Percentiles rank a stretch among this genome's conserved stretches.
Conservation (phyloP, 225 moss, liverwort and hornwort genomes). For the Lunularia cruciata region DNA sequence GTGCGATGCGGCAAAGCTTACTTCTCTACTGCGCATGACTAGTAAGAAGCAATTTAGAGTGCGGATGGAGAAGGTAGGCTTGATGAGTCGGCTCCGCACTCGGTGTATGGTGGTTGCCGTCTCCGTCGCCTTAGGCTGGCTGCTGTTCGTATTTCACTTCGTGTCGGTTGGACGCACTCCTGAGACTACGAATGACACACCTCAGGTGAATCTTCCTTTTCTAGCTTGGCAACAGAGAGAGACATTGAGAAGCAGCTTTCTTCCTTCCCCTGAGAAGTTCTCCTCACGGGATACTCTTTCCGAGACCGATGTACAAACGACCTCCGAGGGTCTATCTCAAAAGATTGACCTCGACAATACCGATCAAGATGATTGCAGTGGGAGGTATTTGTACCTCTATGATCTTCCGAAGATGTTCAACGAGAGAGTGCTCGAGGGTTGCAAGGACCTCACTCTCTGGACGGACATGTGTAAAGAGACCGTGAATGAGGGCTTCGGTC, state of each 20-base stretch:
- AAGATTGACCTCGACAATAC: no score
- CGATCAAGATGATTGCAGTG: conserved; percentile 41
- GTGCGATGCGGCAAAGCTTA: background rate
- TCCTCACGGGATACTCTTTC: conserved; percentile 39
- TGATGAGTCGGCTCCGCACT: conserved; percentile 36
- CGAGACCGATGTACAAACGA: conserved; percentile 11
- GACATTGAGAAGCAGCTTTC: conserved; percentile 11
- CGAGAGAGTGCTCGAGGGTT: conserved; percentile 46
- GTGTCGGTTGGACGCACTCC: conserved; percentile 26
- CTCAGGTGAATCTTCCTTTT: conserved; percentile 8
- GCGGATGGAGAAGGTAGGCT: conserved; percentile 38
- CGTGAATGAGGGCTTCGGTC: conserved; percentile 62
- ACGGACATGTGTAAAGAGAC: conserved; percentile 54
- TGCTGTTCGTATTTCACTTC: conserved; percentile 50
- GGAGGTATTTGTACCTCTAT: conserved; percentile 62
- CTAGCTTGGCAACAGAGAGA: conserved; percentile 30
- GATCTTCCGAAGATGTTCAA: conserved; percentile 62
- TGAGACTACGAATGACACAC: conserved; percentile 1
- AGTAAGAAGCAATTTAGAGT: conserved; percentile 26
- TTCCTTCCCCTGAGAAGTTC: conserved; percentile 28
- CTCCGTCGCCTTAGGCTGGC: conserved; percentile 55
- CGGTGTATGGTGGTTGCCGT: conserved; percentile 45
- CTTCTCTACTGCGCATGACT: background rate
- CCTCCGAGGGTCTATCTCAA: background rate
- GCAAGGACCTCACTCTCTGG: conserved; percentile 45